Evolutionary conservation across 768 basidiomycete species (phyloP).

Genomic region (Mycena sanguinolenta): DNA sequence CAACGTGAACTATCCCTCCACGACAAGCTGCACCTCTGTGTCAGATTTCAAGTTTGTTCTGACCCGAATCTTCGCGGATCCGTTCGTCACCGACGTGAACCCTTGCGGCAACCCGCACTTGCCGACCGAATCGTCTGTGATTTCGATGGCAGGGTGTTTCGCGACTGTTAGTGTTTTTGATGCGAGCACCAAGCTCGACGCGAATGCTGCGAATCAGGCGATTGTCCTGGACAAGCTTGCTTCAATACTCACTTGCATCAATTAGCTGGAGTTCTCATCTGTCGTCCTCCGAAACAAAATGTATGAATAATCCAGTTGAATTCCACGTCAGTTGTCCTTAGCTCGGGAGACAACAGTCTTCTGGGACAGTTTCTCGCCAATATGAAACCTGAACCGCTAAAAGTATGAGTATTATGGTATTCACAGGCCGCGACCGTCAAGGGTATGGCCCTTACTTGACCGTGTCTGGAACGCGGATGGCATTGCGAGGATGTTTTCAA

Average conservation of each 20-base stretch:
- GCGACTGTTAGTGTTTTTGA: conserved; percentile 62
- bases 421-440: too few relatives aligned
- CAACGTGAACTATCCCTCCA: conserved; percentile 63
- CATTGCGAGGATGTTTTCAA: too few relatives aligned
- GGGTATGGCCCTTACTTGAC: too few relatives aligned
- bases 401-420: too few relatives aligned
- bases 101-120: conserved; percentile 60
- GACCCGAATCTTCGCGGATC: conserved; percentile 52
- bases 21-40: conserved; percentile 52
- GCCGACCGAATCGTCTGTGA: conserved; percentile 57
- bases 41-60: conserved; percentile 58
- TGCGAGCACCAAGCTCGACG: conserved; percentile 59
- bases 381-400: too few relatives aligned
- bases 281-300: neutral
- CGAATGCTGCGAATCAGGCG: conserved; percentile 53
- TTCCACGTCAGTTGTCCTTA: too few relatives aligned
- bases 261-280: conserved; percentile 9
- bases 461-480: too few relatives aligned
- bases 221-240: conserved; percentile 52
- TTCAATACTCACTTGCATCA: conserved; percentile 48
- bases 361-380: too few relatives aligned
- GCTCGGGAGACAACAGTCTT: too few relatives aligned
- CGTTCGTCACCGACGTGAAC: conserved; percentile 53
- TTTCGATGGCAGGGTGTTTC: conserved; percentile 51
- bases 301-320: too few relatives aligned